Evolutionary conservation across 164 flowering plant genomes (phyloP).

Genomic region (Nymphaea thermarum): DNA sequence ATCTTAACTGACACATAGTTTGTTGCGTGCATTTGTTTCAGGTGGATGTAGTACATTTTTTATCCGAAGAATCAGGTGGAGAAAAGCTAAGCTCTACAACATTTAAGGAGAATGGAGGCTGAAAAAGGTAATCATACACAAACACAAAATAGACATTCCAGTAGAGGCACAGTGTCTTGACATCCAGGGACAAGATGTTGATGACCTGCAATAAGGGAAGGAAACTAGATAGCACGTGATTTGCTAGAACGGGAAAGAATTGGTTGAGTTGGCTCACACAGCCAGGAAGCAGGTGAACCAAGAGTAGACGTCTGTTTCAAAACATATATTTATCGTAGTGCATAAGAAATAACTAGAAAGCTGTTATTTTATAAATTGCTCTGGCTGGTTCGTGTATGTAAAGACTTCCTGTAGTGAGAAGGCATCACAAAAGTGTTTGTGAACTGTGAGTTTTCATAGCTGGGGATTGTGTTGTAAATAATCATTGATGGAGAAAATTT

Average conservation of each 20-base stretch:
- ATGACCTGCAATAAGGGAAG: not conserved
- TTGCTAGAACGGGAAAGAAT: not conserved
- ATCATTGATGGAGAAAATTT: too few species aligned
- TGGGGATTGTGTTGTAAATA: too few species aligned
- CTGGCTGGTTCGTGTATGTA: too few species aligned
- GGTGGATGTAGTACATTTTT: constrained; percentile 81
- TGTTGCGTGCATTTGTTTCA: constrained; percentile 16
- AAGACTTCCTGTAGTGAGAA: too few species aligned
- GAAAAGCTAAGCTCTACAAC: constrained; percentile 67
- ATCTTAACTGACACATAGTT: too few species aligned
- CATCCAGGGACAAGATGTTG: not conserved
- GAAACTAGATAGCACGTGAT: not conserved
- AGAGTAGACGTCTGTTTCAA: too few species aligned
- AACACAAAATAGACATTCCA: not conserved
- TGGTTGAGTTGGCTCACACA: not conserved
- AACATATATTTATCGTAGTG: too few species aligned
- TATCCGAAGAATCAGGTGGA: constrained; percentile 45
- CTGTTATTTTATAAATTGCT: too few species aligned
- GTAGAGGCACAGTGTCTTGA: not conserved
- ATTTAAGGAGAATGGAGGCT: constrained; percentile 59
- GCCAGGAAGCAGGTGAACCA: too few species aligned
- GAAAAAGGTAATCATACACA: constrained; percentile 21
- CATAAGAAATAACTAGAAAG: too few species aligned
- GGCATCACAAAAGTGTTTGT: too few species aligned
- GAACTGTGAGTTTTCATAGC: too few species aligned